Base-by-base conservation (phyloP, 179 eudicot genomes). In the Beta corolliflora region DNA sequence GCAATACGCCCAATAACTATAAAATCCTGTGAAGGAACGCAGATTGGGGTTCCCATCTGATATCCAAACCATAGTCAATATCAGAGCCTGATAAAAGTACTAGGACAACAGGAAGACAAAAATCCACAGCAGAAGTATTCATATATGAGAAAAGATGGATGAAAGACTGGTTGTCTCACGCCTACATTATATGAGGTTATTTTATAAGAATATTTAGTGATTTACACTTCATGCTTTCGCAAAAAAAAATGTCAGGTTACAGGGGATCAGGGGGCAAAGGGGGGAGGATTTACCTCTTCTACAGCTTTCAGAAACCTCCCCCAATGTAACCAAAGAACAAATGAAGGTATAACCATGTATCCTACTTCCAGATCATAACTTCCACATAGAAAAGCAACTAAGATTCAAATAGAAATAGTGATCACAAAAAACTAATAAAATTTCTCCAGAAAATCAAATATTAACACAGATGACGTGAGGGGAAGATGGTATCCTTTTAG, bases 31-130 rank as follows among this genome's bases (percentile, higher is more conserved):
- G 90, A 88, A 71, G 98, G 99, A 79, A 96, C 79, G 84, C 98
- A 96, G 77, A 96, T 89, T 54, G 98, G 98, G 56, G 99, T 92
- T 54, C 99, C 98, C 52, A 96, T 83, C 98, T 96, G 90, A 69
- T 81, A 72, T 41, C 52, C 61, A 71, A 78, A 52, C 19, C 19
- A 50, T 59, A 67, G 18, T 80, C 60, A 84, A 64, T 9, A 76
- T 21, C 73, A 46, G 36, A 63, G 71, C 69, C 78, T 41, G 60
- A 45, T 46, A 63, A 21, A 25, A 41, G n/a, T 9, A 54, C 29
- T 15, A 2, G 25, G 25, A 25, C 25, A 25, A 13, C 41, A 41
- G 44, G 52, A 19, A 73, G 29, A 73, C 14, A 73, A 73, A 25
- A 23, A 19, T 0, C 29, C 23, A 14, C 14, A 54, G 9, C 58